These are phyloP conservation scores for Aspergillus oerlinghausenensis DNA, from an alignment of 2,329 filamentous ascomycete genomes.

Conservation along the genomic window DNA sequence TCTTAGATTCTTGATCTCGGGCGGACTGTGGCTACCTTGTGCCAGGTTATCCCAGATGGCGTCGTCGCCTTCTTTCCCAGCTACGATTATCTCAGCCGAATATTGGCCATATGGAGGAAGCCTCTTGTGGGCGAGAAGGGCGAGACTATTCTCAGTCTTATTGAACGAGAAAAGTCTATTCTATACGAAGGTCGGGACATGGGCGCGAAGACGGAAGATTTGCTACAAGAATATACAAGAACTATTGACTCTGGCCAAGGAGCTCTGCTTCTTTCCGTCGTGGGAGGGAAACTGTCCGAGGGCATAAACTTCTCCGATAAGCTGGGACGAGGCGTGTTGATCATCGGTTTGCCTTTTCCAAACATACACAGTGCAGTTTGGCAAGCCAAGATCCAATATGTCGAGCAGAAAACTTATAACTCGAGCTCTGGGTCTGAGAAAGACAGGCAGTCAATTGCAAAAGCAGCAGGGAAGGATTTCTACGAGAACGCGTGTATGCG, in stretches of 20 bases:
- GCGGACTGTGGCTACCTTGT: conserved; percentile 65
- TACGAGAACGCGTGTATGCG: conserved; percentile 97
- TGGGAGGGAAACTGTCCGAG: conserved; percentile 92
- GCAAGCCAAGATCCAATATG: conserved; percentile 85
- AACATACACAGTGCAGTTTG: conserved; percentile 87
- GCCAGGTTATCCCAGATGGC: conserved; percentile 74
- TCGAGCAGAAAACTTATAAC: conserved; percentile 58
- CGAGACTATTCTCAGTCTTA: conserved; percentile 26
- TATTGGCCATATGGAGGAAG: conserved; percentile 60
- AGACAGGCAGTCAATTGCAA: conserved; percentile 33
- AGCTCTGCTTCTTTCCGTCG: conserved; percentile 79
- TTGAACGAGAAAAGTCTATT: conserved; percentile 39
- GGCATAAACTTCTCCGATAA: conserved; percentile 96
- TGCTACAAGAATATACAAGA: conserved; percentile 67
- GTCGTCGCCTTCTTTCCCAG: conserved; percentile 94
- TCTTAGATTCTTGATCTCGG: conserved; percentile 65
- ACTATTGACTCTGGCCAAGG: conserved; percentile 62
- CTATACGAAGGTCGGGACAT: conserved; percentile 51
- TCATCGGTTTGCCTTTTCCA: conserved; percentile 90
- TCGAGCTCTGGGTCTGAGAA: conserved; percentile 24
- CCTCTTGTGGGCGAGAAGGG: conserved; percentile 23
- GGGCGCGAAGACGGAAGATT: conserved; percentile 54
- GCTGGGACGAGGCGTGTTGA: conserved; percentile 80
- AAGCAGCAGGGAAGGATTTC: conserved; percentile 63
- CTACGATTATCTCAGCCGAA: conserved; percentile 81